Percentiles rank a stretch among this genome's conserved stretches.
These are phyloP conservation scores for Prinsepia uniflora DNA, from an alignment of 306 rosid genomes.

Conservation along the genomic window DNA sequence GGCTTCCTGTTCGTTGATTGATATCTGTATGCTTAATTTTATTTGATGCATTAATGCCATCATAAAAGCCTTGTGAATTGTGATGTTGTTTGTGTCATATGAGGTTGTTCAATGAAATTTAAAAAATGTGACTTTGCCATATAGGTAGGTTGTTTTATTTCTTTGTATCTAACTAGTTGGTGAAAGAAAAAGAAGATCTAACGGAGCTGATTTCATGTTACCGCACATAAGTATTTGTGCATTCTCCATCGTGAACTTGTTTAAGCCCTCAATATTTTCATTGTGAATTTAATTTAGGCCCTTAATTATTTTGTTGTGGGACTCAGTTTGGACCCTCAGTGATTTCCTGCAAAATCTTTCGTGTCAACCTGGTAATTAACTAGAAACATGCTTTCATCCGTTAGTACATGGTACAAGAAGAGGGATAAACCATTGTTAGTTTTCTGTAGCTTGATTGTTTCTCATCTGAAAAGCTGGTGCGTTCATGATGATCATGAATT, in stretches of 20 bases:
- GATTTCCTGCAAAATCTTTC: slow-evolving; percentile 12
- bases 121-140: slow-evolving; percentile 21
- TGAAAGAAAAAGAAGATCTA: neutral
- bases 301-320: neutral
- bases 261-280: neutral
- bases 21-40: slow-evolving; percentile 30
- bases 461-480: slow-evolving; percentile 12
- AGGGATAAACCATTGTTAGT: neutral
- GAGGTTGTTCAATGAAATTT: slow-evolving; percentile 24
- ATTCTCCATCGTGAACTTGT: slow-evolving; percentile 1
- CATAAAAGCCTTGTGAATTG: slow-evolving; percentile 24
- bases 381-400: slow-evolving; percentile 12
- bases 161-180: slow-evolving; percentile 1
- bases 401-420: neutral
- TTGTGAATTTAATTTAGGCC: neutral
- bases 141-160: slow-evolving; percentile 18
- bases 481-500: slow-evolving; percentile 26
- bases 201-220: neutral
- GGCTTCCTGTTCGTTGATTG: slow-evolving; percentile 7
- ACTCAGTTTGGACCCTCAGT: neutral
- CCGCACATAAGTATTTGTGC: neutral
- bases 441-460: slow-evolving; percentile 23
- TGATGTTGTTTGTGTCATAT: slow-evolving; percentile 27
- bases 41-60: slow-evolving; percentile 24
- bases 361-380: slow-evolving; percentile 8